These are phyloP conservation scores for Solioccasus polychromus DNA, from an alignment of 768 basidiomycete species.

Conservation along the genomic window DNA sequence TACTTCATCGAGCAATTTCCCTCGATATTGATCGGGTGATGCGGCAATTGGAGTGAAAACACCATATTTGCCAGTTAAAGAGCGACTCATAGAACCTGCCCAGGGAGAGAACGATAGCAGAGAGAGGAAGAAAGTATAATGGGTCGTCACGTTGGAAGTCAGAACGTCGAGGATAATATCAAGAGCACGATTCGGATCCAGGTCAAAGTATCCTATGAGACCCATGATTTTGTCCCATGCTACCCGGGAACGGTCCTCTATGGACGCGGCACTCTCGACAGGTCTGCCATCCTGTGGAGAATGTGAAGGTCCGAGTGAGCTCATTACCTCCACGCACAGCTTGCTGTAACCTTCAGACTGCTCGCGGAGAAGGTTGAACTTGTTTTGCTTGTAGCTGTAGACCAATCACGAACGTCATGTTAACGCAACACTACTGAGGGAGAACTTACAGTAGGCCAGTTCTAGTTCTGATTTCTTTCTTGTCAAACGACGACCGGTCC, in stretches of 20 bases:
- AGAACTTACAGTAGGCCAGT: slow-evolving; percentile 76
- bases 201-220: slow-evolving; percentile 92
- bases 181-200: slow-evolving; percentile 91
- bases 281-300: slow-evolving; percentile 64
- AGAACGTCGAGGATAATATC: slow-evolving; percentile 93
- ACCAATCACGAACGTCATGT: slow-evolving; percentile 1
- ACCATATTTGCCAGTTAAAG: slow-evolving; percentile 24
- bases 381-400: slow-evolving; percentile 93
- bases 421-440: not conserved
- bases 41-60: slow-evolving; percentile 38
- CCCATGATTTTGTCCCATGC: slow-evolving; percentile 85
- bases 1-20: slow-evolving; percentile 67
- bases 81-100: slow-evolving; percentile 50
- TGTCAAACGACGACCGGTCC: slow-evolving; percentile 65
- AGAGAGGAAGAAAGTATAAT: slow-evolving; percentile 86
- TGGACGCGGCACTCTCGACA: slow-evolving; percentile 51
- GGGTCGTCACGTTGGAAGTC: slow-evolving; percentile 73
- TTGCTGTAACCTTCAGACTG: slow-evolving; percentile 98
- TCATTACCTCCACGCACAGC: slow-evolving; percentile 79
- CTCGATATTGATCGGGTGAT: slow-evolving; percentile 43
- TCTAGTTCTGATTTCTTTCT: slow-evolving; percentile 77
- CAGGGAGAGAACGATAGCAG: slow-evolving; percentile 87
- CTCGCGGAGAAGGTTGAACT: slow-evolving; percentile 96
- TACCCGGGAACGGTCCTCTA: slow-evolving; percentile 61
- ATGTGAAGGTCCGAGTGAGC: slow-evolving; percentile 73